phyloP scores from a whole-genome alignment of 768 basidiomycete species.

The Multifurca ochricompacta region DNA sequence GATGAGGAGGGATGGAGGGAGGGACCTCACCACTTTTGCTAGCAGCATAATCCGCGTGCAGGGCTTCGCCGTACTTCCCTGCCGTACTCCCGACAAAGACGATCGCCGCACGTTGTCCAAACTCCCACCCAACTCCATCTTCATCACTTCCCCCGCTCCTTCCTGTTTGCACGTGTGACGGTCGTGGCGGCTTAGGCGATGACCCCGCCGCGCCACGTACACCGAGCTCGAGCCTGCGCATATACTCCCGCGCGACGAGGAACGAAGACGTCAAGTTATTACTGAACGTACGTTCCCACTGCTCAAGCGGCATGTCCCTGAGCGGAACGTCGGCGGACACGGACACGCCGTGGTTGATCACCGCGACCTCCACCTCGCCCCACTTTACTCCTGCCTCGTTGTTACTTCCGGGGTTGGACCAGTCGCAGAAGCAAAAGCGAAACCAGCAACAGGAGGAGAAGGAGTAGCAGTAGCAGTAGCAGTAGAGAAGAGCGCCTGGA shows the following conservation, averaged over 20 bases:
- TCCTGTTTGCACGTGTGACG: too few relatives aligned
- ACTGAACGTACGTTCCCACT: constrained; percentile 55
- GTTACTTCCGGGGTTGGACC: constrained; percentile 27
- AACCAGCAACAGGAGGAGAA: too few relatives aligned
- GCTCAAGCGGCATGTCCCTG: constrained; percentile 49
- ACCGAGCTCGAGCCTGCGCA: constrained; percentile 35
- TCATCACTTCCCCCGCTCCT: too few relatives aligned
- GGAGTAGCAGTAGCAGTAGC: too few relatives aligned
- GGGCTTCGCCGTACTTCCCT: constrained; percentile 65
- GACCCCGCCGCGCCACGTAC: background rate
- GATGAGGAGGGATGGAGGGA: background rate
- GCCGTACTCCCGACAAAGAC: constrained; percentile 64
- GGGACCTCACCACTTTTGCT: constrained; percentile 65
- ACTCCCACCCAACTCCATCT: constrained; percentile 24
- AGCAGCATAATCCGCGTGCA: constrained; percentile 58
- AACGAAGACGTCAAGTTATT: constrained; percentile 64
- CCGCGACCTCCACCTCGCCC: constrained; percentile 46
- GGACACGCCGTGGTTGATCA: constrained; percentile 58
- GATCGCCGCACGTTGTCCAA: constrained; percentile 43
- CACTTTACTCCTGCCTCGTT: background rate
- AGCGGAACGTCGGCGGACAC: constrained; percentile 40
- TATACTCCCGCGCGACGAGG: constrained; percentile 55
- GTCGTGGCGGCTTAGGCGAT: too few relatives aligned
- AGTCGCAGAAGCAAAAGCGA: too few relatives aligned
- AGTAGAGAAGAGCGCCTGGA: constrained; percentile 44